Evolutionary conservation across 352 stramenopile species (phyloP).

Genomic region (Phytophthora palmivora): DNA sequence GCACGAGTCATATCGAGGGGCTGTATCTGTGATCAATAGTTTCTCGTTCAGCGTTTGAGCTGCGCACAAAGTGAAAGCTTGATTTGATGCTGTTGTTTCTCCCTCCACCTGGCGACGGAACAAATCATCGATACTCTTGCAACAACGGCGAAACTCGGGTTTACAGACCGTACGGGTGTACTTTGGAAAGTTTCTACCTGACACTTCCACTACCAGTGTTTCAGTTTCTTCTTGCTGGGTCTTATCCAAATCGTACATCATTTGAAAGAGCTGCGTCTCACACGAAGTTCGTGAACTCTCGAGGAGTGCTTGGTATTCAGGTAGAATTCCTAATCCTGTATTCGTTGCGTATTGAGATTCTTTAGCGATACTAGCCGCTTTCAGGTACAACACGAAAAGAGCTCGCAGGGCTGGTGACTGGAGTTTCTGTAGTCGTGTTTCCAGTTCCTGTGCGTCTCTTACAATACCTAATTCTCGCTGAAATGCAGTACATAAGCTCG

Average conservation of each 20-base stretch:
- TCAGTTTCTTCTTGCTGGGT: conserved; percentile 48
- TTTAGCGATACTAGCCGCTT: conserved; percentile 44
- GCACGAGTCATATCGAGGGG: conserved; percentile 61
- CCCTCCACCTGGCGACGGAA: conserved; percentile 39
- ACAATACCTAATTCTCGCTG: conserved; percentile 49
- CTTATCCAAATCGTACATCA: conserved; percentile 77
- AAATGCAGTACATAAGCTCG: conserved; percentile 51
- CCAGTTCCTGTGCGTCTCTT: conserved; percentile 45
- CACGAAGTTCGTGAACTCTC: conserved; percentile 59
- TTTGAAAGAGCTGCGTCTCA: conserved; percentile 67
- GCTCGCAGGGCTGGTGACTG: conserved; percentile 43
- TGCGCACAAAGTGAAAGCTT: conserved; percentile 62
- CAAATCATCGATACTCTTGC: conserved; percentile 58
- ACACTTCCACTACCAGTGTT: conserved; percentile 60
- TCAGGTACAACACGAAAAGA: conserved; percentile 65
- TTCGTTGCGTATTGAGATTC: conserved; percentile 41
- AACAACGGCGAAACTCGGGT: conserved; percentile 56
- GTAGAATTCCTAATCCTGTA: conserved; percentile 41
- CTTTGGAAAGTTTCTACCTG: conserved; percentile 67
- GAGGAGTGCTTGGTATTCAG: conserved; percentile 58
- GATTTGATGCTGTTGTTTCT: conserved; percentile 39
- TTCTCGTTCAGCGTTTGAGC: conserved; percentile 49
- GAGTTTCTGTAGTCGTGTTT: conserved; percentile 47
- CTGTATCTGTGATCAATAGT: conserved; percentile 66
- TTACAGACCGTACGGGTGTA: conserved; percentile 63